These are phyloP conservation scores for Suillus decipiens DNA, from an alignment of 768 basidiomycete genomes.

Conservation along the genomic window DNA sequence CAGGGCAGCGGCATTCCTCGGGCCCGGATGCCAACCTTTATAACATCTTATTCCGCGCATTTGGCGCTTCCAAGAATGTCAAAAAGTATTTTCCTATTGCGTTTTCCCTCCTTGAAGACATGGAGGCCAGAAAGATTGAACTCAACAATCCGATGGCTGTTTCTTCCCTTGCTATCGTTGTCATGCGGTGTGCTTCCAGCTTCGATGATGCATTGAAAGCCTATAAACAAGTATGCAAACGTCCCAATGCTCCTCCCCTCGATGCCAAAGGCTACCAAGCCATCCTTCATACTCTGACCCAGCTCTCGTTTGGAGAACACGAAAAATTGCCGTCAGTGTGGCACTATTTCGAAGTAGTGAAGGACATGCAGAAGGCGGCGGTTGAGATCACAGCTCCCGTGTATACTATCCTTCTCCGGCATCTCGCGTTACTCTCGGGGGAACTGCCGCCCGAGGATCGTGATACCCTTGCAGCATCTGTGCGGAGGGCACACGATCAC, in stretches of 20 bases:
- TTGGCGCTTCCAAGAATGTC: conserved; percentile 46
- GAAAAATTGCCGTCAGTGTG: conserved; percentile 43
- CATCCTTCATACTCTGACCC: conserved; percentile 65
- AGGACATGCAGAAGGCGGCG: conserved; percentile 75
- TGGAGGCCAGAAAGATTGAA: conserved; percentile 53
- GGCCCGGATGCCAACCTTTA: conserved; percentile 58
- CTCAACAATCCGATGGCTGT: conserved; percentile 45
- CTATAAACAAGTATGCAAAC: conserved; percentile 48
- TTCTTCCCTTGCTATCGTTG: conserved; percentile 57
- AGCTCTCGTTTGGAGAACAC: conserved; percentile 50
- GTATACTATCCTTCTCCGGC: conserved; percentile 68
- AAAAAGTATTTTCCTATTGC: conserved; percentile 50
- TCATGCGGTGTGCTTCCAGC: conserved; percentile 61
- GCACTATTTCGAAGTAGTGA: conserved; percentile 74
- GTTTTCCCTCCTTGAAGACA: conserved; percentile 60
- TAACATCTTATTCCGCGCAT: conserved; percentile 50
- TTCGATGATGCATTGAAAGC: conserved; percentile 62
- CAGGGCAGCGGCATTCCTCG: conserved; percentile 34
- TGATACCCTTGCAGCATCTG: conserved; percentile 44
- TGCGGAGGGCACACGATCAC: conserved; percentile 70
- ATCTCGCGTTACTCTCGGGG: conserved; percentile 48
- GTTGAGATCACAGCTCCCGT: conserved; percentile 55
- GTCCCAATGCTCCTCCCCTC: conserved; percentile 35
- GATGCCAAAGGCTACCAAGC: conserved; percentile 60
- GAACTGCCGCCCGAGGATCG: conserved; percentile 25